Evolutionary conservation across 257 asterid species (phyloP), one percentile per base, ranked within the genome.

Genomic region (Forsythia viridissima): DNA sequence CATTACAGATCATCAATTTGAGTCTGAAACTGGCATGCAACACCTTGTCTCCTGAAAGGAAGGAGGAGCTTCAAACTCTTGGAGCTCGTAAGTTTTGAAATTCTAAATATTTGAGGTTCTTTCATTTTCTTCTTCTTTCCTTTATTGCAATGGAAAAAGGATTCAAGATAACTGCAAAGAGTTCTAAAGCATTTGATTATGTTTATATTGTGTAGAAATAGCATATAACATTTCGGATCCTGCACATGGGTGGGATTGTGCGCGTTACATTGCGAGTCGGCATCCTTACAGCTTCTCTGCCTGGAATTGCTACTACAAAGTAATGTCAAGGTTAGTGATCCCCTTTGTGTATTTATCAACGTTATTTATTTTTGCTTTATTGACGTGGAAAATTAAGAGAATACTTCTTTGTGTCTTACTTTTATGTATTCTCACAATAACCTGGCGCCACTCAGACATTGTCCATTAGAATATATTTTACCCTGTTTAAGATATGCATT

Each of bases 221-320:
- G 90, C 89, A 78, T 91, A 85, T 77, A 80, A 84, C 81, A 88
- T 88, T 74, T 80, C 87, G 77, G 97, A 92, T 83, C 94, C 97
- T 83, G 82, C 87, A 43, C 92, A 79, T 67, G 98, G 94, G 61
- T 91, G 90, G 85, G 94, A 90, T 36, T 88, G 83, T 76, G 95
- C 90, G 52, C 95, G 93, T 34, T 80, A 82, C 82, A 79, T 94
- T 83, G 91, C 91, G 70, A 75, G 74, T 80, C 90, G 86, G 71
- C 92, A 82, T 82, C 98, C 98, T 75, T 81, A 85, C 81, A 92
- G 96, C 93, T 84, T 88, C 79, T 82, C 97, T 82, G 97, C 97
- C 48, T 94, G 98, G 98, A 94, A 88, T 81, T 92, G 90, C 91
- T 94, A 87, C 87, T 94, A 92, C 78, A 92, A 86, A 90, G 94